phyloP scores from a whole-genome alignment of 306 rosid species.

The Dalbergia cultrata region DNA sequence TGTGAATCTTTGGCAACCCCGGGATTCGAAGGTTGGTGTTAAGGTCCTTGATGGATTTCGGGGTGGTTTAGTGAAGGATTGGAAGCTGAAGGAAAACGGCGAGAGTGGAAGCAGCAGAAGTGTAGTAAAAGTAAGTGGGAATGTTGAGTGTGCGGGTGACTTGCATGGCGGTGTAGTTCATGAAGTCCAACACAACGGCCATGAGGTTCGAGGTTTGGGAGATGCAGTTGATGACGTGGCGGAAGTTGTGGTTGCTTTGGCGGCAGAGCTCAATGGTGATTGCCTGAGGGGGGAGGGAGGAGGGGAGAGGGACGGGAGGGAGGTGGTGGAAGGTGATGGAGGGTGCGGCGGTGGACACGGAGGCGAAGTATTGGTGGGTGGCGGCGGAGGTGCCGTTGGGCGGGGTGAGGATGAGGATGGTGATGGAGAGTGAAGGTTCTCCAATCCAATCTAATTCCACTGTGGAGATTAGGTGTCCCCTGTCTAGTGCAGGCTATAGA shows the following conservation, averaged over 20 bases:
- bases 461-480: conserved; percentile 32
- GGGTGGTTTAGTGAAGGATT: conserved; percentile 38
- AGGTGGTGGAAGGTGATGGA: conserved; percentile 48
- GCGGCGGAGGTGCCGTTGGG: conserved; percentile 33
- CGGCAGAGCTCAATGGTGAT: conserved; percentile 12
- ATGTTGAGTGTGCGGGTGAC: conserved; percentile 41
- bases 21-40: conserved; percentile 41
- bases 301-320: neutral
- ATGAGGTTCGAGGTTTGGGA: conserved; percentile 6
- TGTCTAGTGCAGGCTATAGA: conserved; percentile 12
- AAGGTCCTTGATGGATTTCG: conserved; percentile 45
- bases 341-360: conserved; percentile 40
- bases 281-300: neutral
- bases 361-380: conserved; percentile 42
- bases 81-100: conserved; percentile 28
- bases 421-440: conserved; percentile 52
- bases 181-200: conserved; percentile 55
- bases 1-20: conserved; percentile 38
- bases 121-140: conserved; percentile 53
- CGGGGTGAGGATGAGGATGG: conserved; percentile 50
- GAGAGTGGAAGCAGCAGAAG: conserved; percentile 37
- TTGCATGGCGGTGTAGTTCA: conserved; percentile 36
- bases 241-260: neutral
- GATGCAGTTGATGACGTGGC: neutral
- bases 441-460: conserved; percentile 37